Percentiles rank a stretch among this genome's conserved stretches.
phyloP scores from a whole-genome alignment of 768 basidiomycete species.

The Chalciporus pseudorubinellus region DNA sequence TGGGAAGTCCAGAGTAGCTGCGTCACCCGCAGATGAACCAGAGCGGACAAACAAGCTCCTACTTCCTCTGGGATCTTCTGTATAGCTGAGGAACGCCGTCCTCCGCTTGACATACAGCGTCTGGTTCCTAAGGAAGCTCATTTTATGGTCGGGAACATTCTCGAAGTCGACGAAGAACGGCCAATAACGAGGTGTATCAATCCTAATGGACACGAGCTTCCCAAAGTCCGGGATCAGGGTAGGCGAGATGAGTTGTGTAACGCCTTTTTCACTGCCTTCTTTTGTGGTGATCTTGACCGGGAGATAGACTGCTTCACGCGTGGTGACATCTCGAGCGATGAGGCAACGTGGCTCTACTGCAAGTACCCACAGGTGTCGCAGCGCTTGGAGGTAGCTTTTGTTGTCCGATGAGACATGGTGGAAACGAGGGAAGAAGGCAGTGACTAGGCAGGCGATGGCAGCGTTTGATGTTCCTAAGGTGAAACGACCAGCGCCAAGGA shows the following conservation, averaged over 20 bases:
- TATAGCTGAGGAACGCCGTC: slow-evolving; percentile 90
- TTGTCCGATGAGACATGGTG: slow-evolving; percentile 80
- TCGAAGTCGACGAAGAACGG: slow-evolving; percentile 83
- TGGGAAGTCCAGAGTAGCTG: slow-evolving; percentile 84
- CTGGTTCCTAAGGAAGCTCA: slow-evolving; percentile 67
- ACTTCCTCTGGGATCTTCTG: slow-evolving; percentile 91
- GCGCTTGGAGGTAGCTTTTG: slow-evolving; percentile 85
- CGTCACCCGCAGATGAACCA: slow-evolving; percentile 79
- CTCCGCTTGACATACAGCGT: slow-evolving; percentile 91
- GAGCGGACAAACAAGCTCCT: slow-evolving; percentile 88
- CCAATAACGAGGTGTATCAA: slow-evolving; percentile 96
- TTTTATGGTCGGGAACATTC: slow-evolving; percentile 62
- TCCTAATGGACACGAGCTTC: slow-evolving; percentile 73
- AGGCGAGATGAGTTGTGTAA: slow-evolving; percentile 83
- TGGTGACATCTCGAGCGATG: slow-evolving; percentile 89
- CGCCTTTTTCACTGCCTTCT: slow-evolving; percentile 60
- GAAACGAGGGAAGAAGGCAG: slow-evolving; percentile 91
- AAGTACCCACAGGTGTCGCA: slow-evolving; percentile 94
- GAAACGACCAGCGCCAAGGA: slow-evolving; percentile 90
- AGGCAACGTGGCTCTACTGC: slow-evolving; percentile 94
- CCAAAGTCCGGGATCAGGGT: slow-evolving; percentile 90
- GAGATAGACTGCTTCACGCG: slow-evolving; percentile 85
- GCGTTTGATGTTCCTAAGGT: slow-evolving; percentile 91
- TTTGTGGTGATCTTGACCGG: slow-evolving; percentile 84
- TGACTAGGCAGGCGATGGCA: slow-evolving; percentile 84